Evolutionary conservation across 495 filamentous ascomycete genomes (phyloP), one percentile per base, ranked within the genome.

Genomic region (Daldinia bambusicola): DNA sequence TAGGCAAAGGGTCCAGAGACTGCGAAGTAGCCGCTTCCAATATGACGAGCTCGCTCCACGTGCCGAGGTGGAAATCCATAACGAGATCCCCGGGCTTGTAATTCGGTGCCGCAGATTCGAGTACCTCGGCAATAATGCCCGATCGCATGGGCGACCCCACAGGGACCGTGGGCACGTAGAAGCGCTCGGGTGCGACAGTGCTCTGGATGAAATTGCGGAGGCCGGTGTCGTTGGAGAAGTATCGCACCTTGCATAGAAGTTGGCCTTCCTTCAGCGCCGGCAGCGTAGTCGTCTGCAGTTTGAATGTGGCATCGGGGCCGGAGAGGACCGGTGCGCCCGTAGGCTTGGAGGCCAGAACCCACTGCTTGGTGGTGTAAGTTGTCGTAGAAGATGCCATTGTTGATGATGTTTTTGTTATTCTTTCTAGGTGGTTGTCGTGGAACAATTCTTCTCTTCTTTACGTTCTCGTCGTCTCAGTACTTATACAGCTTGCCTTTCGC

Each of bases 201-300:
- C 80, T 55, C 67, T 75, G 69, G 63, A 91, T 85, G 86, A 88
- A 91, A 75, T 85, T 84, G 52, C 89, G 85, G 82, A 89, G 89
- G 16, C 88, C 89, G 2, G 89, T 87, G 78, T 91, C 89, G 72
- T 89, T 88, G 34, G 87, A 89, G 74, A 90, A 82, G 76, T 88
- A 89, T 64, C 84, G 82, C 13, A 80, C 81, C 52, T 88, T 82
- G 32, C 83, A 61, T 76, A 69, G 36, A 51, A 74, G 56, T 45
- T 72, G 52, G 45, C 70, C 70, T 31, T 64, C 67, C 16, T 77
- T 68, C 9, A 82, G 81, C 18, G 80, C 67, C 12, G 81, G 78
- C n/a, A 86, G 76, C 43, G 75, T 61, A 5, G 51, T 75, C 13
- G 80, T 84, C 56, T 80, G 74, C 30, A 89, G 70, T 43, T 79